A percentile compares a stretch with the other conserved stretches of the same genome.
Evolutionary conservation across 257 asterid species (phyloP).

Genomic region (Hygrophila difformis): DNA sequence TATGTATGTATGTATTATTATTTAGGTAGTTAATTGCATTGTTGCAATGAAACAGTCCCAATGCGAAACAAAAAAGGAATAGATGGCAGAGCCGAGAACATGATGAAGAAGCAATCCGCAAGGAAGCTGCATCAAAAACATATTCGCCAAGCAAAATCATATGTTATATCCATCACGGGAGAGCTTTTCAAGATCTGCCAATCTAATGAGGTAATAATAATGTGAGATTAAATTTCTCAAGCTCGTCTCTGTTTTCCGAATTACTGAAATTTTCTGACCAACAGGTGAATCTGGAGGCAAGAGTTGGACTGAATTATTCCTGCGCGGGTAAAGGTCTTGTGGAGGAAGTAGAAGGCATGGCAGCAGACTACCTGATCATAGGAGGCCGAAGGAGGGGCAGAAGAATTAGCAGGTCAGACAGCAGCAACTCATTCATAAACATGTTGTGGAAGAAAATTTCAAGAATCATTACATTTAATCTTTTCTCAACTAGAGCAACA

Average conservation of each 20-base stretch:
- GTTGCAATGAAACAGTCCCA: slow-evolving; percentile 22
- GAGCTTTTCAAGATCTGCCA: slow-evolving; percentile 53
- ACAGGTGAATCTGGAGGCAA: slow-evolving; percentile 72
- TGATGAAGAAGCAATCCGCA: slow-evolving; percentile 27
- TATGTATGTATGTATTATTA: too few species aligned
- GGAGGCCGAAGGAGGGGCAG: slow-evolving; percentile 32
- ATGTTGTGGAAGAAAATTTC: slow-evolving; percentile 17
- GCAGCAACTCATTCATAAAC: slow-evolving; percentile 13
- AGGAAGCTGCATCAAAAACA: slow-evolving; percentile 45
- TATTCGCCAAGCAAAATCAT: slow-evolving; percentile 67
- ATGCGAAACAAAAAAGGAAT: slow-evolving; percentile 29
- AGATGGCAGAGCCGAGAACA: slow-evolving; percentile 28
- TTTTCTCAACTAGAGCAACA: slow-evolving; percentile 28
- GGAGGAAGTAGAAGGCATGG: slow-evolving; percentile 46
- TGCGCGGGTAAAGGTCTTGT: slow-evolving; percentile 45
- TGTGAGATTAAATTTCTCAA: too few species aligned
- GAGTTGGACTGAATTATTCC: slow-evolving; percentile 52
- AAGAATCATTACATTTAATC: slow-evolving; percentile 10
- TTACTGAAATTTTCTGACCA: background rate
- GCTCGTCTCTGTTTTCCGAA: background rate
- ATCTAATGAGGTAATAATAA: slow-evolving; percentile 40
- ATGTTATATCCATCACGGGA: slow-evolving; percentile 51
- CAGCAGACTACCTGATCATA: slow-evolving; percentile 54
- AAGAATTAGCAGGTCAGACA: slow-evolving; percentile 47
- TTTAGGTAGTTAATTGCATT: background rate